Evolutionary conservation across 2,329 filamentous ascomycete species (phyloP).

Genomic region (Cladophialophora chaetospira): DNA sequence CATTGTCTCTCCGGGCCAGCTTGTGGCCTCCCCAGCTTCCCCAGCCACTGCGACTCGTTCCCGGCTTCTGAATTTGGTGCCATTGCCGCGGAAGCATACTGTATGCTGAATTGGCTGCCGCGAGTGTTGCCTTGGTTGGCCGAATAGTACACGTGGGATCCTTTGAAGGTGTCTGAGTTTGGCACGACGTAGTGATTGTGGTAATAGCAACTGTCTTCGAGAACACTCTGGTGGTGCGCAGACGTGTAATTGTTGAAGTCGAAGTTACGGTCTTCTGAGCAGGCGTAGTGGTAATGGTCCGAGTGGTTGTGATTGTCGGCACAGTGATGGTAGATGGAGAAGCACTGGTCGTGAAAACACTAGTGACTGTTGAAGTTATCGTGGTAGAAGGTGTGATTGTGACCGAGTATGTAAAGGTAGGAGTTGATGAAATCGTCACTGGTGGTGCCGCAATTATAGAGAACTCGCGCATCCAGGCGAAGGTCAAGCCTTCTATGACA

Average conservation of each 20-base stretch:
- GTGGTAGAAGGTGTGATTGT: slow-evolving; percentile 23
- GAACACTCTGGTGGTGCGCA: slow-evolving; percentile 19
- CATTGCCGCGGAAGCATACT: slow-evolving; percentile 4
- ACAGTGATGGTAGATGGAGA: slow-evolving; percentile 24
- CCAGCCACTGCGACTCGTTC: background rate
- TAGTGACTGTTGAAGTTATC: slow-evolving; percentile 24
- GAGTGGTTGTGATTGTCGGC: slow-evolving; percentile 21
- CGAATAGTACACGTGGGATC: slow-evolving; percentile 27
- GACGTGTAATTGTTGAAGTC: slow-evolving; percentile 22
- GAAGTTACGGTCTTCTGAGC: slow-evolving; percentile 23
- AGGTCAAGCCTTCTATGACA: slow-evolving; percentile 30
- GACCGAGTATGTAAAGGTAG: slow-evolving; percentile 27
- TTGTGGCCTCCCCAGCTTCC: background rate
- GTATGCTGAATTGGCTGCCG: slow-evolving; percentile 6
- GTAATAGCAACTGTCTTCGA: slow-evolving; percentile 23
- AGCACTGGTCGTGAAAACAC: slow-evolving; percentile 20
- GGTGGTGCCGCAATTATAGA: slow-evolving; percentile 29
- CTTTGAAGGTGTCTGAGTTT: slow-evolving; percentile 18
- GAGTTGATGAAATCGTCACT: slow-evolving; percentile 21
- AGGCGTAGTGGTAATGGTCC: slow-evolving; percentile 24
- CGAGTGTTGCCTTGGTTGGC: slow-evolving; percentile 24
- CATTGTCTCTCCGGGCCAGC: background rate
- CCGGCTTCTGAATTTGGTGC: background rate
- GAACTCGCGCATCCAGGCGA: slow-evolving; percentile 30
- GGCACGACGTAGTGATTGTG: slow-evolving; percentile 22